A percentile compares a stretch with the other conserved stretches of the same genome.
phyloP scores from a whole-genome alignment of 176 grass and related monocot genomes.

The Rhynchospora tenuis region DNA sequence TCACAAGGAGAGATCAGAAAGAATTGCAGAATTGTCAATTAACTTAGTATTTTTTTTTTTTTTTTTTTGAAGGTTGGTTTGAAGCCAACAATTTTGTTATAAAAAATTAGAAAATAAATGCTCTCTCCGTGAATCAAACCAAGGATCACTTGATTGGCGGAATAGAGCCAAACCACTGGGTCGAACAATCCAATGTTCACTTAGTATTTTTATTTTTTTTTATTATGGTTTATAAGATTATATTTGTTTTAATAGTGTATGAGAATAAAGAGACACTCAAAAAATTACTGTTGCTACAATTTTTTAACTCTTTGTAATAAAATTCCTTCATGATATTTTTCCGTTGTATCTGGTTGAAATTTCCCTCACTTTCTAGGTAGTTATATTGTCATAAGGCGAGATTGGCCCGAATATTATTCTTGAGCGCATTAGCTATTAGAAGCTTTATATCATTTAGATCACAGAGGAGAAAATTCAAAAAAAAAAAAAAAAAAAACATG shows the following conservation, averaged over 20 bases:
- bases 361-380: background rate
- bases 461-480: too few relatives aligned
- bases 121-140: too few relatives aligned
- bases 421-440: background rate
- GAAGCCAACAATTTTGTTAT: too few relatives aligned
- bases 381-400: background rate
- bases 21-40: conserved; percentile 36
- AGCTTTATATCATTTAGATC: too few relatives aligned
- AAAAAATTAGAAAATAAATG: too few relatives aligned
- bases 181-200: too few relatives aligned
- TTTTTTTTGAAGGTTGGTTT: too few relatives aligned
- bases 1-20: conserved; percentile 46
- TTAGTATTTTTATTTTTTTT: background rate
- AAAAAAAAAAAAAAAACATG: too few relatives aligned
- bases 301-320: background rate
- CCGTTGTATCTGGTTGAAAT: background rate
- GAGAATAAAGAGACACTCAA: background rate
- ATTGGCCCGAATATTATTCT: background rate
- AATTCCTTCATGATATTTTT: background rate
- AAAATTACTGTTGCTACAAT: background rate
- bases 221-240: background rate
- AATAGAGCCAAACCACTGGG: too few relatives aligned
- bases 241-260: background rate
- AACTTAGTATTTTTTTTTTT: background rate
- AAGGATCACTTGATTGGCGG: too few relatives aligned